These are phyloP conservation scores for Leucosporidium yakuticum DNA, from an alignment of 768 basidiomycete genomes.

Conservation along the genomic window DNA sequence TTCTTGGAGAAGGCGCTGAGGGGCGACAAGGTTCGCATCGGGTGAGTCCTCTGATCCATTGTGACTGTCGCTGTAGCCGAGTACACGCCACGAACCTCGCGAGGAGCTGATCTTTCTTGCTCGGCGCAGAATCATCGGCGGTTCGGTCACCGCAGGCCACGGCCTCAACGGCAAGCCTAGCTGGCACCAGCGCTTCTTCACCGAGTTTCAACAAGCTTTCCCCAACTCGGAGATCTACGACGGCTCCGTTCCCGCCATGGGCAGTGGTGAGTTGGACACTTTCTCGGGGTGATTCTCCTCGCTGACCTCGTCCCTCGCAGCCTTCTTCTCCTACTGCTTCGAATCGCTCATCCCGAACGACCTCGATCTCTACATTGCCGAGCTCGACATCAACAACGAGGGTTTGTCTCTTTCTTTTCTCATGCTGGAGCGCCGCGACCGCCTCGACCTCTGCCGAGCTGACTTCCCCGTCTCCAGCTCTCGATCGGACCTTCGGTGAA, in stretches of 20 bases:
- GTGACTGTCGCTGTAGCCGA: conserved; percentile 6
- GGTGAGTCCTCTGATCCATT: conserved; percentile 26
- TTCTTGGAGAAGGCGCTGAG: conserved; percentile 34
- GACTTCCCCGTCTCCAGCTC: neutral
- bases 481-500: neutral
- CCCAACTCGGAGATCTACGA: conserved; percentile 7
- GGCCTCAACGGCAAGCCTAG: neutral
- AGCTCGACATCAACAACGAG: conserved; percentile 1
- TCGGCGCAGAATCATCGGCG: too few species aligned
- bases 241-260: conserved; percentile 13
- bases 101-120: neutral
- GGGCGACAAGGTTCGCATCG: conserved; percentile 31
- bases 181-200: neutral
- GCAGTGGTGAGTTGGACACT: neutral
- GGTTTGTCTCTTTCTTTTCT: too few species aligned
- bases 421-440: too few species aligned
- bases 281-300: too few species aligned
- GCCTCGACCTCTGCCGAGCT: too few species aligned
- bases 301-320: neutral
- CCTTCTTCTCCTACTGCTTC: conserved; percentile 18
- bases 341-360: neutral
- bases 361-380: conserved; percentile 17
- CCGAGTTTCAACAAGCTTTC: conserved; percentile 4
- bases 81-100: neutral
- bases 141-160: conserved; percentile 3